These are phyloP conservation scores for Calendula officinalis DNA, from an alignment of 129 eudicot species.

Conservation along the genomic window DNA sequence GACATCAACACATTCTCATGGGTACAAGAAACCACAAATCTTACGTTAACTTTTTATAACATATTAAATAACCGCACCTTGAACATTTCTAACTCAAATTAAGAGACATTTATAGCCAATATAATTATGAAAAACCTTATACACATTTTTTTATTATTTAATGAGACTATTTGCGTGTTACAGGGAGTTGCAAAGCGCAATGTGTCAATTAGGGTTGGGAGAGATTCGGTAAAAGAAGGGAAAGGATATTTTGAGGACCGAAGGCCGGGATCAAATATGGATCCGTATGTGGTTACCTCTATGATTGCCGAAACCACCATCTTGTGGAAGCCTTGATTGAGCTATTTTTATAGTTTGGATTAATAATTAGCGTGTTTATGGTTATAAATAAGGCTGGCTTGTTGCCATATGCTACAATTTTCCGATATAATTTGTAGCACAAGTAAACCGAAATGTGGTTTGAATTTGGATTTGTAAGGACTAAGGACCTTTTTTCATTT, in stretches of 20 bases:
- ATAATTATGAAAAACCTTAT: too few species aligned
- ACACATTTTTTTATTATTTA: too few species aligned
- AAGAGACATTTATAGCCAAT: too few species aligned
- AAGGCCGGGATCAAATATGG: constrained; percentile 41
- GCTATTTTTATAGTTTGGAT: constrained; percentile 8
- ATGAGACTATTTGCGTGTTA: constrained; percentile 3
- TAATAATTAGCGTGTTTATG: neutral
- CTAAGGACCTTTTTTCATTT: too few species aligned
- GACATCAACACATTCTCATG: constrained; percentile 70
- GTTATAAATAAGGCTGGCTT: neutral
- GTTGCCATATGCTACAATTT: neutral
- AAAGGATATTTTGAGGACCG: constrained; percentile 41
- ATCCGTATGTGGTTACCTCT: constrained; percentile 43
- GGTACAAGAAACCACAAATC: constrained; percentile 42
- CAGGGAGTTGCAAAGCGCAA: constrained; percentile 34
- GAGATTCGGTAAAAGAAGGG: constrained; percentile 33
- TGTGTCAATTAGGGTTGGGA: constrained; percentile 32
- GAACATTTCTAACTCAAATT: neutral
- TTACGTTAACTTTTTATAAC: neutral
- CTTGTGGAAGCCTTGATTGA: constrained; percentile 35
- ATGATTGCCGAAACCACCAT: constrained; percentile 47
- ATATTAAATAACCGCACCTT: neutral
- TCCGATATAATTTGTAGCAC: neutral
- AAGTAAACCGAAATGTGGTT: neutral
- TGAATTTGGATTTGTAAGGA: neutral